These are phyloP conservation scores for Petunia secreta DNA, from an alignment of 257 asterid species.

Conservation along the genomic window DNA sequence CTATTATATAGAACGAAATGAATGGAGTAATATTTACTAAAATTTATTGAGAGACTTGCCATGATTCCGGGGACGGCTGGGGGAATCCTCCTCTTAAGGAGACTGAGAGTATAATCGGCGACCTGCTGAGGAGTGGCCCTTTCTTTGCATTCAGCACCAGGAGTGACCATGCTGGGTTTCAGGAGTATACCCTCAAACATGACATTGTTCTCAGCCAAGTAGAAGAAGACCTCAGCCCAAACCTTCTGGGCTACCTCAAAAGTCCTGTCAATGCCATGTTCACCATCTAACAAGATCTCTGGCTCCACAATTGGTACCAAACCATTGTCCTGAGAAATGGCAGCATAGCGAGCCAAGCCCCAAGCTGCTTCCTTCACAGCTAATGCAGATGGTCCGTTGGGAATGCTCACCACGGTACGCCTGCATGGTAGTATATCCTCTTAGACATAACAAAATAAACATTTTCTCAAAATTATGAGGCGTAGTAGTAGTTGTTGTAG, in stretches of 20 bases:
- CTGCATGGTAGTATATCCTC: slow-evolving; percentile 35
- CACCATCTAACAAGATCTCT: slow-evolving; percentile 85
- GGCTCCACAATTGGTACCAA: slow-evolving; percentile 97
- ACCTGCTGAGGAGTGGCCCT: slow-evolving; percentile 70
- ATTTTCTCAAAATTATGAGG: neutral
- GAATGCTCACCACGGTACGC: slow-evolving; percentile 98
- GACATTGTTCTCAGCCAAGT: slow-evolving; percentile 87
- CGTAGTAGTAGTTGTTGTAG: no score
- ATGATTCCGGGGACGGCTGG: slow-evolving; percentile 76
- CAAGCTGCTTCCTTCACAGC: slow-evolving; percentile 99
- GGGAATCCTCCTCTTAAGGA: slow-evolving; percentile 69
- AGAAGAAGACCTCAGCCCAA: slow-evolving; percentile 94
- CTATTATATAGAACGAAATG: neutral
- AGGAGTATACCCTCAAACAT: slow-evolving; percentile 86
- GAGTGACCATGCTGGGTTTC: slow-evolving; percentile 97
- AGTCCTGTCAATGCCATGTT: slow-evolving; percentile 80
- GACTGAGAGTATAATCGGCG: slow-evolving; percentile 76
- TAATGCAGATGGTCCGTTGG: slow-evolving; percentile 90
- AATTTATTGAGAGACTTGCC: slow-evolving; percentile 37
- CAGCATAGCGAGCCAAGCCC: slow-evolving; percentile 97
- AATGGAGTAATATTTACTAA: neutral
- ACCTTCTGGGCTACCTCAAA: slow-evolving; percentile 81
- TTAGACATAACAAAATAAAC: neutral
- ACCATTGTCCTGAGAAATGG: slow-evolving; percentile 92
- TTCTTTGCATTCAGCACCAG: slow-evolving; percentile 90